Evolutionary conservation across 2,329 filamentous ascomycete genomes (phyloP).

Genomic region (Paecilomyces fulvus): DNA sequence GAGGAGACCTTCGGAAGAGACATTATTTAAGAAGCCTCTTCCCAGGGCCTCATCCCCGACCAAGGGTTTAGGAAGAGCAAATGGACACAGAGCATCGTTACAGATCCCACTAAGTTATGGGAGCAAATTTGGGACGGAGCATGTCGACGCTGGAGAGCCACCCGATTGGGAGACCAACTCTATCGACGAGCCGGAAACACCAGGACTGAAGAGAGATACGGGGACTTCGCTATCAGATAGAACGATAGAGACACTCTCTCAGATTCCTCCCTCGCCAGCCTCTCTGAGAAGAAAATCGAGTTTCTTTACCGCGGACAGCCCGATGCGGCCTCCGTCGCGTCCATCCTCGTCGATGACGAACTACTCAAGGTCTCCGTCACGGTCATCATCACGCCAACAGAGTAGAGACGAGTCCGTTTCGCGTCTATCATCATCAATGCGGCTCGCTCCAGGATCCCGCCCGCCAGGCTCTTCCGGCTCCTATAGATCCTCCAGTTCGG

Average conservation of each 20-base stretch:
- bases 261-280: conserved; percentile 68
- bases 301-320: conserved; percentile 61
- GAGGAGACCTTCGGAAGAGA: conserved; percentile 31
- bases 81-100: conserved; percentile 13
- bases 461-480: conserved; percentile 17
- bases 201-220: conserved; percentile 15
- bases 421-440: conserved; percentile 22
- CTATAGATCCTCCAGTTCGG: conserved; percentile 5
- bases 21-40: conserved; percentile 26
- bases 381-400: conserved; percentile 39
- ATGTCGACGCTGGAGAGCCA: conserved; percentile 5
- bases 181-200: conserved; percentile 12
- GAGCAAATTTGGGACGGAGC: conserved; percentile 9
- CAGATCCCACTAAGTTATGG: conserved; percentile 13
- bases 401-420: conserved; percentile 45
- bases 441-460: conserved; percentile 26
- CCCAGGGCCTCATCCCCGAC: conserved; percentile 17
- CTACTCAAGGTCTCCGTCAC: conserved; percentile 29
- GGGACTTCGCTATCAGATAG: conserved; percentile 59
- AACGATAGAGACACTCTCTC: conserved; percentile 74
- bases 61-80: conserved; percentile 11
- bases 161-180: conserved; percentile 10
- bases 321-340: conserved; percentile 54
- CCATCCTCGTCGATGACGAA: conserved; percentile 52
- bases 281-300: conserved; percentile 58